Base-by-base conservation (phyloP, 139 green algal genomes). In the Pedinophyceae sp. region DNA sequence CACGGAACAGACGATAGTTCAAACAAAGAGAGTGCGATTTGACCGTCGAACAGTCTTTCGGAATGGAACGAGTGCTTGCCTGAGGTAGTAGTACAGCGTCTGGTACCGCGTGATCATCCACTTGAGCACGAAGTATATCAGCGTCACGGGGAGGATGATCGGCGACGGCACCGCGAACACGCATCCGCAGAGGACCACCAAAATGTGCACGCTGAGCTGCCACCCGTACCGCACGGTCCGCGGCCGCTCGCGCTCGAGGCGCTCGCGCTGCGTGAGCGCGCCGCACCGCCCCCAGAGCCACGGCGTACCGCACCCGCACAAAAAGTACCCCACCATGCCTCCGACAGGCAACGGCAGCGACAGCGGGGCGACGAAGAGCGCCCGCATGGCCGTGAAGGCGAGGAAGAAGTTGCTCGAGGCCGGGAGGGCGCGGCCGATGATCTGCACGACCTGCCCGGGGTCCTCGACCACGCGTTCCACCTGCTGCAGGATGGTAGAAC, bases 401-500 rank as follows among this genome's bases (percentile, higher is more conserved):
- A 23, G 23, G 43, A 50, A 50, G 43, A 50, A 50, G 18, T 50
- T 50, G 18, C 19, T 7, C 6, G 43, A 18, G 43, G 19, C 4
- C 6, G 43, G 43, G 15, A 50, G 25, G 43, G n/a, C n/a, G n/a
- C n/a, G n/a, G n/a, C n/a, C n/a, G n/a, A n/a, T 46, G 38, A 46
- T 15, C 38, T 15, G 16, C 15, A 46, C 38, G 16, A 16, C 38
- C 15, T n/a, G 38, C 38, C 43, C 4, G 5, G 25, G 19, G 43
- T 50, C 19, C 5, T 50, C 43, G 13, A n/a, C 43, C 4, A 50
- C 18, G 4, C 23, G 43, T 18, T 50, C 25, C 19, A n/a, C 43
- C 43, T 27, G 43, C 43, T 50, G 19, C 43, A 50, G 43, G 19
- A 50, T 50, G 43, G 19, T n/a, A n/a, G n/a, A n/a, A 7, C 43